Conservation (phyloP, 192 early-diverging fungal genomes). For the Backusella australiensis region DNA sequence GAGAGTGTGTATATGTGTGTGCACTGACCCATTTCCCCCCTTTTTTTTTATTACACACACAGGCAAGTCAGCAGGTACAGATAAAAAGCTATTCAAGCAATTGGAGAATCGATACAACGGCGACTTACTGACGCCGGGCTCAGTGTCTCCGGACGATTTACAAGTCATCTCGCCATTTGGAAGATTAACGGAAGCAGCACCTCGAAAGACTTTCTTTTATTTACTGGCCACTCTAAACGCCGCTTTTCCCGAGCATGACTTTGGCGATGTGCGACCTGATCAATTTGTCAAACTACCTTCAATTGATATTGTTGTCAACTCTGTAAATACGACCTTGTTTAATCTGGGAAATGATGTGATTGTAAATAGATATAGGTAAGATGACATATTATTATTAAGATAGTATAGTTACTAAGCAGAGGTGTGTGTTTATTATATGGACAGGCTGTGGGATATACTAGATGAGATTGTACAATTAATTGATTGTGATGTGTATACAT, state of each 20-base stretch:
- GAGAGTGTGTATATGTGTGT: not conserved
- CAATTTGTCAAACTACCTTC: conserved; percentile 78
- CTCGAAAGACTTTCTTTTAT: conserved; percentile 89
- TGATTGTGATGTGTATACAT: conserved; percentile 90
- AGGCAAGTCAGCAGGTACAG: conserved; percentile 92
- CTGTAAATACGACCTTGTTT: conserved; percentile 83
- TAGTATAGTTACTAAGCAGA: too few species aligned
- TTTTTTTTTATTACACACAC: not conserved
- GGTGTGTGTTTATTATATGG: conserved; percentile 1
- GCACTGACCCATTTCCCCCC: not conserved
- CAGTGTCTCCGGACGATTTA: conserved; percentile 66
- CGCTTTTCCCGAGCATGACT: conserved; percentile 96
- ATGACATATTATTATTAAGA: not conserved
- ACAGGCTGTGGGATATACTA: conserved; percentile 83
- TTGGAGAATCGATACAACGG: conserved; percentile 82
- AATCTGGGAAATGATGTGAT: conserved; percentile 73
- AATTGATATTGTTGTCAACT: conserved; percentile 69
- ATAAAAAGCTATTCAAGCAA: conserved; percentile 89
- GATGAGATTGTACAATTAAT: conserved; percentile 81
- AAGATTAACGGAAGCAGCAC: conserved; percentile 80
- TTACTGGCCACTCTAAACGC: conserved; percentile 95
- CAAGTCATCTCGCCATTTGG: conserved; percentile 83
- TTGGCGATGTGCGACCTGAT: conserved; percentile 82
- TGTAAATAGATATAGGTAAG: conserved; percentile 44
- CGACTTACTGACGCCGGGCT: conserved; percentile 58